These are phyloP conservation scores for Teratosphaeria zuluensis DNA, from an alignment of 2,329 filamentous ascomycete genomes.

Conservation along the genomic window DNA sequence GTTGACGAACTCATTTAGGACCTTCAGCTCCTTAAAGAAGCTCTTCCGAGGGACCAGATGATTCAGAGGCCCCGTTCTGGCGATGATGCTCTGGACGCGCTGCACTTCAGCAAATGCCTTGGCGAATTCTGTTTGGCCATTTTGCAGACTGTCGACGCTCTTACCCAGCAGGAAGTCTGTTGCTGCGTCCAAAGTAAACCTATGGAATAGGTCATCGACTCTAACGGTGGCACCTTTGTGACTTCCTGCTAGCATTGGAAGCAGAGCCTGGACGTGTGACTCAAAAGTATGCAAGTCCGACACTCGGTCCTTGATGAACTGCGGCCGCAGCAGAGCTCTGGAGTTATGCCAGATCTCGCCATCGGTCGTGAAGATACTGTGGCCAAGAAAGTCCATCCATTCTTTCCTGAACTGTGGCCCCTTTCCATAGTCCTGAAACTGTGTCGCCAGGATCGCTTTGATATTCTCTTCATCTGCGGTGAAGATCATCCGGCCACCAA, in stretches of 20 bases:
- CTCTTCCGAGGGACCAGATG: conserved; percentile 51
- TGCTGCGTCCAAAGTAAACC: conserved; percentile 74
- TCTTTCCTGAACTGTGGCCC: conserved; percentile 64
- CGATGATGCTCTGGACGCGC: conserved; percentile 57
- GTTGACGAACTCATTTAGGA: conserved; percentile 67
- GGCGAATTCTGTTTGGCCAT: conserved; percentile 60
- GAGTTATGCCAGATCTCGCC: conserved; percentile 68
- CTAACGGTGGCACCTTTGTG: conserved; percentile 47
- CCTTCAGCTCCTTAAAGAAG: conserved; percentile 55
- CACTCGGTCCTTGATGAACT: conserved; percentile 77
- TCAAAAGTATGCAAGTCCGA: conserved; percentile 77
- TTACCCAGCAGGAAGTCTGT: conserved; percentile 80
- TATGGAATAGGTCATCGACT: conserved; percentile 68
- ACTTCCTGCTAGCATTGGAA: conserved; percentile 47
- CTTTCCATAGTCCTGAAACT: conserved; percentile 80
- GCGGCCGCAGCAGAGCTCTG: conserved; percentile 72
- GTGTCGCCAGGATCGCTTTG: conserved; percentile 79
- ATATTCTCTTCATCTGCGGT: conserved; percentile 83
- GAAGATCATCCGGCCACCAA: conserved; percentile 55
- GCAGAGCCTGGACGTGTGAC: conserved; percentile 63
- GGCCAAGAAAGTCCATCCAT: conserved; percentile 66
- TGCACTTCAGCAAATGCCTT: conserved; percentile 74
- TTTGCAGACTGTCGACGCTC: conserved; percentile 53
- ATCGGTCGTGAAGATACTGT: conserved; percentile 66
- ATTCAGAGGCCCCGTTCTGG: conserved; percentile 55